Base-by-base conservation (phyloP, 1,284 basidiomycete genomes). In the Cryptococcus maquisensis region DNA sequence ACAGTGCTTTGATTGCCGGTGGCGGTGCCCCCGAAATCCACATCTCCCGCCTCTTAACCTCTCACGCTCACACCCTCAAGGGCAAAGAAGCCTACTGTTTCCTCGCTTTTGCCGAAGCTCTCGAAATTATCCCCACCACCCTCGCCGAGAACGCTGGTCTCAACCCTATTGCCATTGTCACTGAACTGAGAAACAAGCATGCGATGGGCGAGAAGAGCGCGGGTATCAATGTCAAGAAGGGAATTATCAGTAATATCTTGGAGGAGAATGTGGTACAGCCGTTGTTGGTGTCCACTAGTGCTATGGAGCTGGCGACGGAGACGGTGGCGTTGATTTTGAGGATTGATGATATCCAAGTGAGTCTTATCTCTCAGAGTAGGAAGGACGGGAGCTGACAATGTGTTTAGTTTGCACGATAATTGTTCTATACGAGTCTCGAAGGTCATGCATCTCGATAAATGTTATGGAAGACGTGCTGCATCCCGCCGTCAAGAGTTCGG, bases 21-120 rank as follows among this genome's bases (percentile, higher is more conserved):
- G 96, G 96, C 54, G 96, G 96, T 51, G 93, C 96, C 21, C 96
- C 96, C 26, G 96, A 99, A 77, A 96, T 98, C 66, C 92, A 98
- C 75, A 88, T 97, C 51, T 98, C 96, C n/a, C 85, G 94, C 40
- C 79, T 90, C 61, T 82, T 99, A 38, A 87, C 91, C 4, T 90
- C 97, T 75, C 85, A 96, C 69, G 87, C 94, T 5, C 91, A 96
- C 66, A 89, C 92, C 0, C 83, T 98, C 63, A 96, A 89, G 77
- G 95, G 96, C 51, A 97, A 98, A 88, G 94, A 98, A 78, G 90
- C 94, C 7, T 98, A 98, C 78, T 98, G 96, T 77, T 97, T 95
- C 86, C 90, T 96, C 72, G 94, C 94, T 3, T 99, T 93, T 68
- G 93, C 96, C 37, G 96, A 98, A 72, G 93, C 96, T 5, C 83